These are phyloP conservation scores for Fusarium virguliforme DNA, from an alignment of 2,329 filamentous ascomycete species.

Conservation along the genomic window DNA sequence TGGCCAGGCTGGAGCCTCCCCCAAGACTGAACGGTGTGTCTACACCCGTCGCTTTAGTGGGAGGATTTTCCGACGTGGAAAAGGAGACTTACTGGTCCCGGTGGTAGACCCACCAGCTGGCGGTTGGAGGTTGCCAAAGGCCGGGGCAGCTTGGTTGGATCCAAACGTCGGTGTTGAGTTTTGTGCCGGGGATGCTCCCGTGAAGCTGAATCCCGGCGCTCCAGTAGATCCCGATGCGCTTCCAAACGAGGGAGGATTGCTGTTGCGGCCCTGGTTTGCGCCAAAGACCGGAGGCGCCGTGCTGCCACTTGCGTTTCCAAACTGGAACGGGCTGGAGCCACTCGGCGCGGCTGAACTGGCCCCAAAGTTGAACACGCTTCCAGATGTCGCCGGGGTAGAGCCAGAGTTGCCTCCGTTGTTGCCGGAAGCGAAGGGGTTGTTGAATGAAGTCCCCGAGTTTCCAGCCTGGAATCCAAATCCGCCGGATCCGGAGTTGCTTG, in stretches of 20 bases:
- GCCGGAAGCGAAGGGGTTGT: constrained; percentile 60
- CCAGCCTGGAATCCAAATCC: constrained; percentile 56
- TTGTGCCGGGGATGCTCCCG: constrained; percentile 54
- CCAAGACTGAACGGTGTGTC: constrained; percentile 72
- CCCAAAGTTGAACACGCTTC: constrained; percentile 60
- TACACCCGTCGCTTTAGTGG: constrained; percentile 65
- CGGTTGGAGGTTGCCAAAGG: constrained; percentile 60
- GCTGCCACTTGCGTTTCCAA: constrained; percentile 53
- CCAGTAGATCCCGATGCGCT: constrained; percentile 51
- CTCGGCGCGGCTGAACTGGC: constrained; percentile 51
- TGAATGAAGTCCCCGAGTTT: constrained; percentile 53
- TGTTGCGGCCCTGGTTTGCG: constrained; percentile 46
- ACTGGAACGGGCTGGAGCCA: constrained; percentile 57
- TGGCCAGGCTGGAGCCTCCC: constrained; percentile 73
- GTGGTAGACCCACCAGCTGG: constrained; percentile 63
- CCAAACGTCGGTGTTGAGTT: constrained; percentile 54
- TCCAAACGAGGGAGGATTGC: constrained; percentile 53
- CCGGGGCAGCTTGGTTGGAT: constrained; percentile 55
- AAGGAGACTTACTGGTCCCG: constrained; percentile 64
- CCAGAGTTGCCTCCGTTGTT: constrained; percentile 46
- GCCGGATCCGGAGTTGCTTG: constrained; percentile 45
- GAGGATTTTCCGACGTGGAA: constrained; percentile 61
- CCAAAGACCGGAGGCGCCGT: constrained; percentile 52
- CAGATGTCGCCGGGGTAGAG: constrained; percentile 45
- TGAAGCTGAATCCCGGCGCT: constrained; percentile 60